These are phyloP conservation scores for Colletotrichum brevisporum DNA, from an alignment of 2,329 filamentous ascomycete genomes.

Conservation along the genomic window DNA sequence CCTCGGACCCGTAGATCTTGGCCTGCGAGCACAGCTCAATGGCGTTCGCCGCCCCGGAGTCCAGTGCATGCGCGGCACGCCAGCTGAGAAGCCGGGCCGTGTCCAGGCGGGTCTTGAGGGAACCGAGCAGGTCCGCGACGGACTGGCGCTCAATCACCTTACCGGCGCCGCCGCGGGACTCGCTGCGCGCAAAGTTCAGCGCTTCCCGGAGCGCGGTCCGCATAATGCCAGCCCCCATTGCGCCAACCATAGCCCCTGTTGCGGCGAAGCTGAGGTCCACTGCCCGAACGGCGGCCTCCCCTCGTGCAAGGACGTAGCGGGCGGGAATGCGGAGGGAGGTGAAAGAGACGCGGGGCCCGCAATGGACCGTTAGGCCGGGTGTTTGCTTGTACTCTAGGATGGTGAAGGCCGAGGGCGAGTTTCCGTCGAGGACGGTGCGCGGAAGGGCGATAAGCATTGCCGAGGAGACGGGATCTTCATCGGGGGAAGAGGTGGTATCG, in stretches of 20 bases:
- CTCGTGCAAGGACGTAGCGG: conserved; percentile 61
- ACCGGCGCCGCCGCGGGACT: conserved; percentile 60
- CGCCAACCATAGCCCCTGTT: conserved; percentile 64
- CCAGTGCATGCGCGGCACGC: conserved; percentile 63
- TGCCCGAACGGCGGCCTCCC: conserved; percentile 55
- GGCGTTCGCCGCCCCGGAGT: conserved; percentile 56
- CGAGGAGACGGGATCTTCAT: conserved; percentile 43
- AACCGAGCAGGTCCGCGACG: conserved; percentile 65
- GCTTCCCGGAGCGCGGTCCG: conserved; percentile 66
- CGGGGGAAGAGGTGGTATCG: conserved; percentile 46
- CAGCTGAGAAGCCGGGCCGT: conserved; percentile 64
- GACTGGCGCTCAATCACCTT: conserved; percentile 63
- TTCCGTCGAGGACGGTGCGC: conserved; percentile 60
- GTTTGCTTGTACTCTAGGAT: conserved; percentile 62
- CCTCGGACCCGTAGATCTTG: conserved; percentile 66
- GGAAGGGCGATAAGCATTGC: conserved; percentile 67
- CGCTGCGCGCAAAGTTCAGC: conserved; percentile 62
- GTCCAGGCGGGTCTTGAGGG: conserved; percentile 66
- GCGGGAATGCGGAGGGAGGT: conserved; percentile 62
- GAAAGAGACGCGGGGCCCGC: conserved; percentile 65
- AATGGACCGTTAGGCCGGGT: conserved; percentile 60
- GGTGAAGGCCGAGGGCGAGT: conserved; percentile 56
- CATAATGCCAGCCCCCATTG: conserved; percentile 69
- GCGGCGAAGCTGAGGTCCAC: conserved; percentile 59
- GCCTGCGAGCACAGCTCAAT: conserved; percentile 63